phyloP scores from a whole-genome alignment of 2,329 filamentous ascomycete species.

The Remersonia thermophila region DNA sequence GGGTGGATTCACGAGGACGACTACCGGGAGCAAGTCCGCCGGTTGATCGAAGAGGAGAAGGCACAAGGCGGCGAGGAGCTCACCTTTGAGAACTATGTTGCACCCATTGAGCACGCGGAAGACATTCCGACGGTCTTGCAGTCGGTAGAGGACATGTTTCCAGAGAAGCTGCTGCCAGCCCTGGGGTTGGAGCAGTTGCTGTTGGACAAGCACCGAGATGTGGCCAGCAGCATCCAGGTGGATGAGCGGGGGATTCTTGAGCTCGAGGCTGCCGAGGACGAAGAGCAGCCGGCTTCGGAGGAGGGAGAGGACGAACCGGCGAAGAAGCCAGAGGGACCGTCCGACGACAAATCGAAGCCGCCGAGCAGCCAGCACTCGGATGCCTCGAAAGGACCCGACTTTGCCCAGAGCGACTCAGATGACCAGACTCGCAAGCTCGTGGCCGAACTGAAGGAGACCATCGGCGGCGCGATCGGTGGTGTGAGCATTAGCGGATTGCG shows the following conservation, averaged over 20 bases:
- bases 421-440: neutral
- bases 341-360: slow-evolving; percentile 8
- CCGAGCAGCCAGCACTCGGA: neutral
- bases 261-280: slow-evolving; percentile 24
- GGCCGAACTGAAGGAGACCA: slow-evolving; percentile 1
- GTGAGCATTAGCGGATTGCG: slow-evolving; percentile 32
- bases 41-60: slow-evolving; percentile 54
- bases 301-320: slow-evolving; percentile 43
- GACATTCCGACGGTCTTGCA: slow-evolving; percentile 65
- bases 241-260: slow-evolving; percentile 48
- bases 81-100: slow-evolving; percentile 56
- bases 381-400: neutral
- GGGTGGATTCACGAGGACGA: slow-evolving; percentile 91
- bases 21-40: slow-evolving; percentile 51
- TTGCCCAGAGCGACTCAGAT: neutral
- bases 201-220: slow-evolving; percentile 20
- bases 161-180: slow-evolving; percentile 45
- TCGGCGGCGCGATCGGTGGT: slow-evolving; percentile 23
- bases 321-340: slow-evolving; percentile 17
- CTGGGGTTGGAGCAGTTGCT: slow-evolving; percentile 28
- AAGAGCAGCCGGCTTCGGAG: slow-evolving; percentile 30
- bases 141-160: slow-evolving; percentile 79
- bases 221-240: slow-evolving; percentile 42
- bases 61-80: slow-evolving; percentile 31
- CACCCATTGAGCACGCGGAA: slow-evolving; percentile 37